Base-by-base conservation (phyloP, 768 basidiomycete genomes). In the Mycena olivaceomarginata region DNA sequence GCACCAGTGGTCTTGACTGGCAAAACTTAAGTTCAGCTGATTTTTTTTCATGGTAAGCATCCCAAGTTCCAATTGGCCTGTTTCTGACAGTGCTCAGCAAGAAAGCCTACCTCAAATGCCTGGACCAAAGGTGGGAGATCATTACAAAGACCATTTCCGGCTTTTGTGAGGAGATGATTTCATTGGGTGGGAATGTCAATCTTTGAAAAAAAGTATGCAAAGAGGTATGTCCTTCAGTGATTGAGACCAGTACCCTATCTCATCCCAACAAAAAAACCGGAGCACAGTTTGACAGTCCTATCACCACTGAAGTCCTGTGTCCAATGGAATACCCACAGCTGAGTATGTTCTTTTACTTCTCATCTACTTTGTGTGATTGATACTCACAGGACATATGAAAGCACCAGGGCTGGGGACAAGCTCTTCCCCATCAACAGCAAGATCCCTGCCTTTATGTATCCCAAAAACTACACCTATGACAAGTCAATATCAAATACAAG, bases 131-230 rank as follows among this genome's bases (percentile, higher is more conserved):
- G 22, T 65, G 64, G 64, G 22, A n/a, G n/a, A n/a, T n/a, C 15
- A 46, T 65, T 43, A 22, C 22, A n/a, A 15, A 45, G 16, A 65
- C 64, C 22, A 45, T 65, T 46, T 45, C 64, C 5, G 64, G 64
- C 7, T 65, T 65, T 31, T 45, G 45, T 45, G 64, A 65, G 22
- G 64, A 65, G 8, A 65, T 65, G 64, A 65, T 65, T 18, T n/a
- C 45, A 5, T 46, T 65, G 43, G 64, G 64, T 9, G 64, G 64
- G 15, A 62, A 62, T 37, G 16, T 16, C 37, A 62, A 62, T 31
- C 60, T 62, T 40, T 12, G 60, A 31, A 62, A n/a, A 37, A 62
- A 62, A 18, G 60, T 62, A 6, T 62, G 60, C 15, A 9, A 37
- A 39, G 60, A 62, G 60, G 60, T 62, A 40, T 15, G 37, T 8